Evolutionary conservation across 2,329 filamentous ascomycete genomes (phyloP), one percentile per base, ranked within the genome.

Genomic region (Microthyrium microscopicum): DNA sequence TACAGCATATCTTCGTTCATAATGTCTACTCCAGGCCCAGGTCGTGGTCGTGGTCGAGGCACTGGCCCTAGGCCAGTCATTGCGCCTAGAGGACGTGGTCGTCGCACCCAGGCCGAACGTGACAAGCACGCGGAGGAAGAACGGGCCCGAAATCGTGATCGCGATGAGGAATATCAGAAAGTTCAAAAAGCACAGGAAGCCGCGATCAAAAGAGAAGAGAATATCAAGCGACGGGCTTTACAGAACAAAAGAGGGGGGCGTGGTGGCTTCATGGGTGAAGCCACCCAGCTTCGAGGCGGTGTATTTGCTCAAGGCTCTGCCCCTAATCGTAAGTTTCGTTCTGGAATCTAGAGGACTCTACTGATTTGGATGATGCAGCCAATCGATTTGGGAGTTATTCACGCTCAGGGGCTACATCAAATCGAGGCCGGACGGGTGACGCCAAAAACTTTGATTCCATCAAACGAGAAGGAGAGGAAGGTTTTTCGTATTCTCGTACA

Each of bases 401-500:
- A n/a, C n/a, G n/a, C n/a, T n/a, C n/a, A n/a, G n/a, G n/a, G n/a
- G n/a, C n/a, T n/a, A n/a, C n/a, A n/a, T 9, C 9, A 17, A 9
- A 29, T 16, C 16, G 9, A 9, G 11, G 11, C 9, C 9, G 11
- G 15, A 9, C 9, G 11, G 16, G 11, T 9, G 11, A 9, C 9
- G 9, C 27, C 27, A 9, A 9, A 16, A 15, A 12, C 9, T 25
- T 9, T 25, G 22, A 12, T 9, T 25, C 9, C 9, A 25, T 9
- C 9, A 9, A 12, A 12, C 12, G 22, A 25, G 41, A 4, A 38
- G 35, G 7, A 26, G 36, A 6, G 18, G 28, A 8, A 28, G 31
- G 16, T 34, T 40, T 25, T 19, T 30, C 42, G 38, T 16, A 37
- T 32, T 34, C 21, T 32, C 28, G 35, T 27, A 21, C 33, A 41